Evolutionary conservation across 192 early-diverging fungal species (phyloP), one percentile per base, ranked within the genome.

Genomic region (Kickxella alabastrina): DNA sequence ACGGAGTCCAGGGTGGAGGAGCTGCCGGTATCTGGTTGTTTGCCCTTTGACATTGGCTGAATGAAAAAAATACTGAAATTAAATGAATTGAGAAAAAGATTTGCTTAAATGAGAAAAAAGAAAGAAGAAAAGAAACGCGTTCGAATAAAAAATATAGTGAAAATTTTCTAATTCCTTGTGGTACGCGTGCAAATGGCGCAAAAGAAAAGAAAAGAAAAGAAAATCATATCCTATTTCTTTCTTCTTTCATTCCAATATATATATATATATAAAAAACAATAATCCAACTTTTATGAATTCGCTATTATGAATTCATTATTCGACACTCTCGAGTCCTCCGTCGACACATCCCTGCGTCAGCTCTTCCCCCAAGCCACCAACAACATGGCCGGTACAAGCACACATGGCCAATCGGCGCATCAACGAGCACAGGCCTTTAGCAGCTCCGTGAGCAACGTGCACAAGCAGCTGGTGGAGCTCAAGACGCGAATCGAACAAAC

Each of bases 391-490:
- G 19, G 23, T 27, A 13, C 36, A 14, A n/a, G 47, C 0, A 8
- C 51, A 12, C n/a, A n/a, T n/a, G n/a, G n/a, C n/a, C n/a, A n/a
- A n/a, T n/a, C n/a, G n/a, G 71, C 71, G 0, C 64, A 75, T 43
- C 71, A 67, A n/a, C 46, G 71, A n/a, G 71, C 71, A 0, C 64
- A 75, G 17, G 71, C 54, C 21, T 75, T 75, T 25, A 35, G 47
- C 4, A 17, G 22, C 19, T 55, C 62, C 21, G 64, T 67, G 7
- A 18, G 37, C 5, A 1, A 34, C 0, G 56, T 67, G 14, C 59
- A 63, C 36, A 42, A 13, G 18, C 64, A 59, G 29, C 43, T 75
- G n/a, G 38, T 50, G 3, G 71, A 75, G 24, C 15, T 75, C 5
- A 66, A 67, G 8, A 7, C 31, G 3, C 55, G 42, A n/a, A 19